Evolutionary conservation across 805 yeast genomes (phyloP).

Genomic region (Saturnispora besseyi): DNA sequence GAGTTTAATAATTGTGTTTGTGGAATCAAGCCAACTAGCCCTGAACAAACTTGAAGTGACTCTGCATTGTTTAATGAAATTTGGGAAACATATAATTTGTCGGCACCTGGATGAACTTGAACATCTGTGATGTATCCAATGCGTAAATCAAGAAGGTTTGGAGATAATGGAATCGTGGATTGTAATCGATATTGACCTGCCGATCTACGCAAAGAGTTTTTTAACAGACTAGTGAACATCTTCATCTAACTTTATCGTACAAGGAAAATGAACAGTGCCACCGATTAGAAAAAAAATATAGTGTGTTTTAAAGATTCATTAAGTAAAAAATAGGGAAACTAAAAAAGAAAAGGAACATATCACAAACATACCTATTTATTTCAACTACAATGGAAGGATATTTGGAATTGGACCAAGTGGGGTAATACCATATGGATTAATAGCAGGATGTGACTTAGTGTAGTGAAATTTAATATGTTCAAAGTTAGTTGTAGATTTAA

Average conservation of each 20-base stretch:
- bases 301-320: no score
- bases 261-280: no score
- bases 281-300: no score
- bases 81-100: slow-evolving; percentile 47
- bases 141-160: slow-evolving; percentile 24
- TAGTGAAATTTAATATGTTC: slow-evolving; percentile 89
- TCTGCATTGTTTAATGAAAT: slow-evolving; percentile 18
- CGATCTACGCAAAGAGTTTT: neutral
- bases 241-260: no score
- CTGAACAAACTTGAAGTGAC: slow-evolving; percentile 45
- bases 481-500: slow-evolving; percentile 72
- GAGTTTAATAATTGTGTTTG: slow-evolving; percentile 30
- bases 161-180: slow-evolving; percentile 7
- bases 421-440: slow-evolving; percentile 77
- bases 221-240: neutral
- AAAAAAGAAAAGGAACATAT: neutral
- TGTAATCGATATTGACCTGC: slow-evolving; percentile 3
- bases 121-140: slow-evolving; percentile 44
- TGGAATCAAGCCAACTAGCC: slow-evolving; percentile 40
- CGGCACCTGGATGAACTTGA: slow-evolving; percentile 46
- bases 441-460: slow-evolving; percentile 71
- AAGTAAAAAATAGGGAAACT: neutral
- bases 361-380: neutral
- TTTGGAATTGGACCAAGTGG: slow-evolving; percentile 85
- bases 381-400: slow-evolving; percentile 39